These are phyloP conservation scores for Rosellinia necatrix DNA, from an alignment of 2,329 filamentous ascomycete genomes.

Conservation along the genomic window DNA sequence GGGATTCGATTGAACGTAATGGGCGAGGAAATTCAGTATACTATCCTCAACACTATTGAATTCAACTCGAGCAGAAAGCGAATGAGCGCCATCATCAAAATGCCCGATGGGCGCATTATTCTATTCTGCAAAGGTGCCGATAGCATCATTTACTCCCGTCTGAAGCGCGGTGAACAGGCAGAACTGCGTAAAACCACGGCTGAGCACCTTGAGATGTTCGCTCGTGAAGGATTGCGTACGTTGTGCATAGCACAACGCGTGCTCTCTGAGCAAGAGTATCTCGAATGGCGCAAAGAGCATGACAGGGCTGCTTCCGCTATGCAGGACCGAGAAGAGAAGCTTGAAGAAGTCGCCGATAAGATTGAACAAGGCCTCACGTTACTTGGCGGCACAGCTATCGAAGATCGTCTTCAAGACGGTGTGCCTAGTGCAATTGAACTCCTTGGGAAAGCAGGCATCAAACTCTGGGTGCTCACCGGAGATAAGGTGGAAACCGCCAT, in stretches of 20 bases:
- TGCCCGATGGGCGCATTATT: slow-evolving; percentile 88
- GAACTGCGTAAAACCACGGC: slow-evolving; percentile 84
- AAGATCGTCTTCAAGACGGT: slow-evolving; percentile 94
- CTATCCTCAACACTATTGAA: slow-evolving; percentile 90
- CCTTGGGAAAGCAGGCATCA: slow-evolving; percentile 91
- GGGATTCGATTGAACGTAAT: slow-evolving; percentile 85
- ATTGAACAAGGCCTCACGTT: slow-evolving; percentile 91
- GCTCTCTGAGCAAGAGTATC: slow-evolving; percentile 81
- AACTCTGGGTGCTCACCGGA: slow-evolving; percentile 96
- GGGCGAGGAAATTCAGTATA: slow-evolving; percentile 83
- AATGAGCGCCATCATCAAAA: slow-evolving; percentile 95
- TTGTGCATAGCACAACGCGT: slow-evolving; percentile 89
- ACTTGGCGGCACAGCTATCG: slow-evolving; percentile 92
- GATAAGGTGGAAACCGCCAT: slow-evolving; percentile 99
- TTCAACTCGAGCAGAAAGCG: slow-evolving; percentile 97
- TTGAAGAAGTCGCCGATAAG: slow-evolving; percentile 84
- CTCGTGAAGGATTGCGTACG: slow-evolving; percentile 90
- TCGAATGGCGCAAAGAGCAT: slow-evolving; percentile 82
- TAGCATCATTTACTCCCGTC: slow-evolving; percentile 92
- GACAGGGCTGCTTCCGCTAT: slow-evolving; percentile 85
- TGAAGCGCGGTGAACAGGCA: slow-evolving; percentile 82
- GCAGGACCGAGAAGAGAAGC: slow-evolving; percentile 85
- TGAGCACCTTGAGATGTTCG: slow-evolving; percentile 96
- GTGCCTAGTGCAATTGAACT: slow-evolving; percentile 95
- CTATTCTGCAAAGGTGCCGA: slow-evolving; percentile 98